Percentiles rank a stretch among this genome's conserved stretches.
Evolutionary conservation across 2,329 filamentous ascomycete genomes (phyloP).

Genomic region (Zymoseptoria ardabiliae): DNA sequence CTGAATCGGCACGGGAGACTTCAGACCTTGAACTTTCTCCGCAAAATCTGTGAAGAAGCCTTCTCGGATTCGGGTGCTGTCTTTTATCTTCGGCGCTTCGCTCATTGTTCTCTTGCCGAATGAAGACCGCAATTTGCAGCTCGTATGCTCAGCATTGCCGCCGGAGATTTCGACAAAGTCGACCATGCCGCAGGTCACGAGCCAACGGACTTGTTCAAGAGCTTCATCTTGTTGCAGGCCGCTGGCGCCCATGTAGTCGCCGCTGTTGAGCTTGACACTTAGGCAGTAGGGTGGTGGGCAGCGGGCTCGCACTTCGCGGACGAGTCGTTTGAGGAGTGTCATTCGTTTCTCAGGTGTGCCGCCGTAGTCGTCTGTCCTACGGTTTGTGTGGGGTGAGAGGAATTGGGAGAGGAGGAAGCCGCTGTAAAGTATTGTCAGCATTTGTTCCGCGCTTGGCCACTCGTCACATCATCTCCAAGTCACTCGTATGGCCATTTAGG

Average conservation of each 20-base stretch:
- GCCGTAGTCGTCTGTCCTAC: constrained; percentile 43
- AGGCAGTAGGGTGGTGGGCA: constrained; percentile 40
- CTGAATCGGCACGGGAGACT: constrained; percentile 23
- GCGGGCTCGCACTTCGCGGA: constrained; percentile 35
- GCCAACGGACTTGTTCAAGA: constrained; percentile 50
- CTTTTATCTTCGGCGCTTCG: constrained; percentile 15
- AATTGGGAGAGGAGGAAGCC: constrained; percentile 43
- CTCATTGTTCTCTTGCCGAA: constrained; percentile 32
- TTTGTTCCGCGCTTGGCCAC: not conserved
- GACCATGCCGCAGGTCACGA: constrained; percentile 42
- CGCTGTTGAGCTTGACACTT: constrained; percentile 46
- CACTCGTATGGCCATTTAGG: not conserved
- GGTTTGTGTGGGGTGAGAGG: constrained; percentile 38
- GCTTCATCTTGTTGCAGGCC: constrained; percentile 40
- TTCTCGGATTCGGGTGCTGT: constrained; percentile 48
- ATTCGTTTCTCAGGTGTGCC: constrained; percentile 40
- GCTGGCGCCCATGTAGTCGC: constrained; percentile 34
- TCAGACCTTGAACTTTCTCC: constrained; percentile 22
- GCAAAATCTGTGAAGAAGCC: constrained; percentile 63
- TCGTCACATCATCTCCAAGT: not conserved
- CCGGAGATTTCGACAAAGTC: constrained; percentile 65
- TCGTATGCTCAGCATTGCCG: constrained; percentile 36
- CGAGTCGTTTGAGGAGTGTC: constrained; percentile 40
- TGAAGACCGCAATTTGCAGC: constrained; percentile 15
- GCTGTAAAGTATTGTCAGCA: not conserved